Base-by-base conservation (phyloP, 495 filamentous ascomycete species). In the Echria macrotheca region DNA sequence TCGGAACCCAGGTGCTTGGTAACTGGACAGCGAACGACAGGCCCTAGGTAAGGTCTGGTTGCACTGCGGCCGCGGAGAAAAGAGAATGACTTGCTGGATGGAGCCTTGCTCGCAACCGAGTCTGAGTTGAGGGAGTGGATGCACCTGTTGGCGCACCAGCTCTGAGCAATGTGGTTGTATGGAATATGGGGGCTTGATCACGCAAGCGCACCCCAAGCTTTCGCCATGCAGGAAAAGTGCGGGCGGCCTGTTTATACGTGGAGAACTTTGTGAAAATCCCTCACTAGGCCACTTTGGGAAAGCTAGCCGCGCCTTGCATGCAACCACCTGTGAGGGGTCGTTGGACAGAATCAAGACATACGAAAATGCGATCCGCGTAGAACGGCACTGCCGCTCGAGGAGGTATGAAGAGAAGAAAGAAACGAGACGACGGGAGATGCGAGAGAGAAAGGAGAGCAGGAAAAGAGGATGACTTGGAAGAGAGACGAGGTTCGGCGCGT, bases 121-220 rank as follows among this genome's bases (percentile, higher is more conserved):
- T n/a, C n/a, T n/a, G n/a, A n/a, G n/a, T n/a, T n/a, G n/a, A n/a
- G n/a, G n/a, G n/a, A n/a, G n/a, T n/a, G n/a, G n/a, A n/a, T n/a
- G n/a, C n/a, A n/a, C n/a, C n/a, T n/a, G n/a, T n/a, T n/a, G n/a
- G n/a, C n/a, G n/a, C n/a, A n/a, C n/a, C n/a, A n/a, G n/a, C n/a
- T 40, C 21, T 37, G 36, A 17, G 11, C 18, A 11, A 25, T 21
- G 18, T 23, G 5, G 24, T 21, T 2, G 26, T 44, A 31, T 15
- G 42, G 22, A 22, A 32, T 31, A 31, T 44, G 24, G 42, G 32
- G 42, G 41, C 31, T 49, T 45, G 38, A 55, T 59, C 32, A 53
- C 56, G 56, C 49, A 53, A 53, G 21, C 41, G 12, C 17, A 53
- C 35, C 56, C 56, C 46, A 51, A n/a, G 31, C 53, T 50, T 46